Conservation (phyloP, 805 yeast species). For the Nakazawaea ishiwadae region DNA sequence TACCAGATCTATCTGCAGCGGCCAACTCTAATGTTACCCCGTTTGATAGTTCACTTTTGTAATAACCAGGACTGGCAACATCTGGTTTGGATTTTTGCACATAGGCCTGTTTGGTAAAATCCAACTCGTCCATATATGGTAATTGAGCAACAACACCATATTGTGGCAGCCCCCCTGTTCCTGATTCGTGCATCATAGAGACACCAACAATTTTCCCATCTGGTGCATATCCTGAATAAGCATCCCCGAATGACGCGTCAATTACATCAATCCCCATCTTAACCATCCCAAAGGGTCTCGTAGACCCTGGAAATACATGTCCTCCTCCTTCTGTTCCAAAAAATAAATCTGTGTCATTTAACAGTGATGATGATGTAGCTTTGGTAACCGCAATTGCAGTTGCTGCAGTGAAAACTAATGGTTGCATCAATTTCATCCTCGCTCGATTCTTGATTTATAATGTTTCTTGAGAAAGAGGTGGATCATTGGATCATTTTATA, state of each 20-base stretch:
- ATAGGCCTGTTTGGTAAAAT: constrained; percentile 14
- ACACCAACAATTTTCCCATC: constrained; percentile 28
- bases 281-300: constrained; percentile 33
- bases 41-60: constrained; percentile 19
- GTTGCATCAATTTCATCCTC: too few species aligned
- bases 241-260: constrained; percentile 21
- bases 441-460: too few species aligned
- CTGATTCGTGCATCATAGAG: constrained; percentile 34
- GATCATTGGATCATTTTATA: too few species aligned
- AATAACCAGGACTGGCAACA: constrained; percentile 23
- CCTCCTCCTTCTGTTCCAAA: constrained; percentile 31
- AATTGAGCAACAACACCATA: constrained; percentile 30
- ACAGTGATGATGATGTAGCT: background rate
- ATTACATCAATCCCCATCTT: constrained; percentile 30
- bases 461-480: too few species aligned
- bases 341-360: constrained; percentile 24
- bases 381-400: background rate
- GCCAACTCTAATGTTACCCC: constrained; percentile 25
- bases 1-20: constrained; percentile 24
- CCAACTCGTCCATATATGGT: constrained; percentile 20
- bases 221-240: constrained; percentile 30
- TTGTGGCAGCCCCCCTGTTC: constrained; percentile 35
- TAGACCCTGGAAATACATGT: constrained; percentile 31
- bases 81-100: constrained; percentile 18
- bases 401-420: background rate